Evolutionary conservation across 192 early-diverging fungal species (phyloP), one percentile per base, ranked within the genome.

Genomic region (Umbelopsis isabellina): DNA sequence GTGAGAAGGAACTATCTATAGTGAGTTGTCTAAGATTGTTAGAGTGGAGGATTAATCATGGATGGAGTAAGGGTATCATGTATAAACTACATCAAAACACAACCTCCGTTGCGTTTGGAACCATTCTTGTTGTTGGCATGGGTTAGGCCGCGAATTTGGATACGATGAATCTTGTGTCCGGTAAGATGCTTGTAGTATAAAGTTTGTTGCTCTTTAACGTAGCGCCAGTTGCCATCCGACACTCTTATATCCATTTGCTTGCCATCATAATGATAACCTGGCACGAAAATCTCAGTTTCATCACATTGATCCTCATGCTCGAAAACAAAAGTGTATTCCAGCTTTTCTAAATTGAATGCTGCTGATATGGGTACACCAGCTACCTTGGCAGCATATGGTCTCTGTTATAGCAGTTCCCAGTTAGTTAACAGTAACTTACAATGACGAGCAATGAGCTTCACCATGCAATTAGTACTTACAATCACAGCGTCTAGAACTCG

Each of bases 331-430:
- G 77, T 85, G 70, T 88, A 94, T 71, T 79, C 77, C 13, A 93
- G 70, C 1, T 68, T 88, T 3, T 77, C 37, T 30, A 93, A 69
- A 65, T 91, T 75, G 72, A 94, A 94, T 1, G 80, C 71, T 45
- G 82, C 86, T 7, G 67, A 44, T 18, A 82, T 72, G 12, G 93
- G 93, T 48, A 71, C 80, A 33, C 93, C 93, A 0, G 91, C 86
- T 9, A 92, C 73, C 55, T 92, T 91, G 16, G 90, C 82, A 7
- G 92, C 93, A 80, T 92, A 94, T 1, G 92, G 92, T 18, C 93
- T 85, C 84, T 87, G 68, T 46, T 22, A 51, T 37, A 49, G 4
- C 47, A 16, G 48, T 35, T 51, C 66, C 20, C 49, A 44, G 41
- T 46, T 49, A 16, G 25, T 23, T 61, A 25, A 44, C 15, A 20